Conservation (phyloP, 2,329 filamentous ascomycete genomes). For the Graphilbum sp. region DNA sequence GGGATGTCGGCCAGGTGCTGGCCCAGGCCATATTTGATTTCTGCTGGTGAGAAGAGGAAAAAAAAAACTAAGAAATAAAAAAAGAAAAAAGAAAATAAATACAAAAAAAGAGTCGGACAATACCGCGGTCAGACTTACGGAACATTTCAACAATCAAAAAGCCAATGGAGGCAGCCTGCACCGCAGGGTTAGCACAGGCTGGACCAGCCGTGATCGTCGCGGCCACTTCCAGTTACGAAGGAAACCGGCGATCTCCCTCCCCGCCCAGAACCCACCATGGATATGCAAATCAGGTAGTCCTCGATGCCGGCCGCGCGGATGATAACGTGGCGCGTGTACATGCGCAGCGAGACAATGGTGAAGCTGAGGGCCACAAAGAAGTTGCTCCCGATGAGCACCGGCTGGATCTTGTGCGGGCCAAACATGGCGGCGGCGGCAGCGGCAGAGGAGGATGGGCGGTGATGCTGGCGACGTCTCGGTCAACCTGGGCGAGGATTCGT, state of each 20-base stretch:
- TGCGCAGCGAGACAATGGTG: background rate
- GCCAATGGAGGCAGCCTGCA: background rate
- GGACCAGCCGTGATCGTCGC: too few species aligned
- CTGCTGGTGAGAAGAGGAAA: too few species aligned
- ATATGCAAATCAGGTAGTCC: background rate
- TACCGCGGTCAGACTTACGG: background rate
- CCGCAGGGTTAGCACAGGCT: too few species aligned
- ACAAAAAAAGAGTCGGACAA: too few species aligned
- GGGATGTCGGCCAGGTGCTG: background rate
- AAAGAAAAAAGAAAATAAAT: too few species aligned
- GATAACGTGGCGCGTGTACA: background rate
- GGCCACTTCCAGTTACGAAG: too few species aligned
- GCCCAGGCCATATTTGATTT: slow-evolving; percentile 1
- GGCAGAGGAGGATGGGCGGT: too few species aligned
- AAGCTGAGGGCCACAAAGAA: slow-evolving; percentile 1
- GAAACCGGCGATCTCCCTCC: too few species aligned
- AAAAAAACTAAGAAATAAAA: too few species aligned
- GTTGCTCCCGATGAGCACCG: slow-evolving; percentile 1
- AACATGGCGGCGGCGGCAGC: slow-evolving; percentile 1
- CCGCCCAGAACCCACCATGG: slow-evolving; percentile 1
- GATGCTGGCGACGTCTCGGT: too few species aligned
- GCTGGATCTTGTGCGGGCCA: slow-evolving; percentile 1
- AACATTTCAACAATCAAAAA: slow-evolving; percentile 2
- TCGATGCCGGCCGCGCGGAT: background rate
- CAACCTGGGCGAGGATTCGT: too few species aligned